Conservation (phyloP, 768 basidiomycete species). For the Phylloporus scabripes region DNA sequence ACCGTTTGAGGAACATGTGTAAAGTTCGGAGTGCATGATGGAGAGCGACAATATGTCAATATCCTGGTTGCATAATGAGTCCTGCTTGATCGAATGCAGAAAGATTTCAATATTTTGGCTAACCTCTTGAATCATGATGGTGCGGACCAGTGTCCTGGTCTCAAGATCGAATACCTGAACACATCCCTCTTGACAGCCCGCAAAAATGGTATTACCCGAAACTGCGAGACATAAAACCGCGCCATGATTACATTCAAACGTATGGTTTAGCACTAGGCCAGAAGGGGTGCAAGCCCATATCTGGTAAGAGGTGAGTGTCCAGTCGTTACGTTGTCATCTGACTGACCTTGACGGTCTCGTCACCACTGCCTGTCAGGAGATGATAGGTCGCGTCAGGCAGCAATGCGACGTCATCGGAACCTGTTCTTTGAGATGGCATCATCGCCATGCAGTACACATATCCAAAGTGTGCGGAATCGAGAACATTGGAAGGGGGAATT, state of each 20-base stretch:
- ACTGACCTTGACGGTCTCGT: conserved; percentile 79
- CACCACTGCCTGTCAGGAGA: conserved; percentile 84
- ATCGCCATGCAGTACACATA: conserved; percentile 84
- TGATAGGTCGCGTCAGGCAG: conserved; percentile 32
- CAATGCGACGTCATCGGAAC: conserved; percentile 27
- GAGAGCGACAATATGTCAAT: conserved; percentile 81
- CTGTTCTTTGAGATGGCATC: conserved; percentile 36
- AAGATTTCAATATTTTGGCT: conserved; percentile 2
- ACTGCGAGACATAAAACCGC: conserved; percentile 79
- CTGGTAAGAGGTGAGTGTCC: conserved; percentile 30
- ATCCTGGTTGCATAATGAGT: conserved; percentile 37
- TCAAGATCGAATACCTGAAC: conserved; percentile 90
- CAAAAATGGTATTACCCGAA: conserved; percentile 77
- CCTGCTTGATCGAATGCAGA: neutral
- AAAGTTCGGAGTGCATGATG: conserved; percentile 57
- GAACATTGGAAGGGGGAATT: conserved; percentile 64
- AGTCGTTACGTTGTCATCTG: neutral
- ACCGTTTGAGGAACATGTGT: conserved; percentile 63
- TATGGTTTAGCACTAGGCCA: conserved; percentile 49
- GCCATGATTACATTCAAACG: conserved; percentile 68
- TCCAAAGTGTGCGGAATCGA: conserved; percentile 90
- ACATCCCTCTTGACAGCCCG: conserved; percentile 91
- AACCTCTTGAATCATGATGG: conserved; percentile 82
- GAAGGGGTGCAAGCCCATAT: conserved; percentile 56
- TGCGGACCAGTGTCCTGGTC: conserved; percentile 80